Conservation (phyloP, 345 rosid species). For the Lenwebbia sp. region DNA sequence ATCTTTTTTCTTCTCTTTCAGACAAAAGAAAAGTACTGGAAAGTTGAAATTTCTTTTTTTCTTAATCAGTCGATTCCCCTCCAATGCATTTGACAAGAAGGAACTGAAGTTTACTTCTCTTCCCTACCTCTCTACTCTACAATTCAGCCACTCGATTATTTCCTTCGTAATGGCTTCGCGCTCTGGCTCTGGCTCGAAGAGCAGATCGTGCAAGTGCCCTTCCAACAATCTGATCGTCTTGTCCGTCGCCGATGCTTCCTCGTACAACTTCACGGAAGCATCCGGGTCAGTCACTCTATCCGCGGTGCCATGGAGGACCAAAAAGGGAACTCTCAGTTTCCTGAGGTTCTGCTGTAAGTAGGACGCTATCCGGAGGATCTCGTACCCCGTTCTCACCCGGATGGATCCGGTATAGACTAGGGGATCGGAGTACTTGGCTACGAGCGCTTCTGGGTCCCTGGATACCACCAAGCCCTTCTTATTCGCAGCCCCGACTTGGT, state of each 20-base stretch:
- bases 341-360: constrained; percentile 57
- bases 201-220: constrained; percentile 82
- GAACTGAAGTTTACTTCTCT: background rate
- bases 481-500: constrained; percentile 74
- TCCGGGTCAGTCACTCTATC: constrained; percentile 80
- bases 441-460: constrained; percentile 75
- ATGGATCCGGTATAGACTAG: constrained; percentile 82
- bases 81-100: background rate
- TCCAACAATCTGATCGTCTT: constrained; percentile 59
- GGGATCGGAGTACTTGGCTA: constrained; percentile 85
- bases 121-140: background rate
- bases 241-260: constrained; percentile 62
- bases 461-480: constrained; percentile 79
- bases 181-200: constrained; percentile 83
- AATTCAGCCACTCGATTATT: constrained; percentile 54
- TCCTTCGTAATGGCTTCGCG: constrained; percentile 51
- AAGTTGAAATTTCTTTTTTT: background rate
- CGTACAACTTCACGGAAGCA: constrained; percentile 52
- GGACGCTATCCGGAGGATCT: constrained; percentile 62
- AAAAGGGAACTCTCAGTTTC: constrained; percentile 56
- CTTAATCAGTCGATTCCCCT: background rate
- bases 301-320: constrained; percentile 79
- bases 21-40: background rate
- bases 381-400: constrained; percentile 83
- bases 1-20: background rate